A percentile compares a stretch with the other conserved stretches of the same genome.
These are phyloP conservation scores for Heterobasidion irregulare DNA, from an alignment of 1,284 basidiomycete species.

Conservation along the genomic window DNA sequence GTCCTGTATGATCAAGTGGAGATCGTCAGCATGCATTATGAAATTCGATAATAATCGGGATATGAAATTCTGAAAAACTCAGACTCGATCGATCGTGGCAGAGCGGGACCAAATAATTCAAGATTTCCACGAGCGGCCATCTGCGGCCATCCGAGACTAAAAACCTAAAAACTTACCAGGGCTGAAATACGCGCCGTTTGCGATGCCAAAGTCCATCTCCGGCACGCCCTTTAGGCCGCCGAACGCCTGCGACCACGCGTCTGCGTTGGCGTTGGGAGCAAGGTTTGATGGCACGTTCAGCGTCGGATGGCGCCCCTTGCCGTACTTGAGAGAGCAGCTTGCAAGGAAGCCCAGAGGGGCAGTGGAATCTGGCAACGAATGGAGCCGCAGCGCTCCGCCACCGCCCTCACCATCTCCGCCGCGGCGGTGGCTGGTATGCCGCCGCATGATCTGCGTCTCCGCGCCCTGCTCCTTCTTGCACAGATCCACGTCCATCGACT, in stretches of 20 bases:
- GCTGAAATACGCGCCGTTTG: constrained; percentile 19
- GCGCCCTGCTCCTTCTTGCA: background rate
- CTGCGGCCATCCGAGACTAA: too few species aligned
- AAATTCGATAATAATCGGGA: too few species aligned
- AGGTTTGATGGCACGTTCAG: constrained; percentile 1
- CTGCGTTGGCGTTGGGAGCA: background rate
- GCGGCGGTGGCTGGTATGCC: background rate
- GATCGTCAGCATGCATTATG: constrained; percentile 13
- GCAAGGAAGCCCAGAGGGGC: constrained; percentile 24
- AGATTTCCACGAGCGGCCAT: too few species aligned
- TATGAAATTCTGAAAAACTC: too few species aligned
- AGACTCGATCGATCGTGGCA: too few species aligned
- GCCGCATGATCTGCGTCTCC: constrained; percentile 14
- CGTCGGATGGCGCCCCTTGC: constrained; percentile 4
- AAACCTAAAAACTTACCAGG: constrained; percentile 11
- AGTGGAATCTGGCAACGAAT: constrained; percentile 14
- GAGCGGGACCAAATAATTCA: too few species aligned
- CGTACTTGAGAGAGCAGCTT: constrained; percentile 17
- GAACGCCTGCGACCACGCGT: background rate
- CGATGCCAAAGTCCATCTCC: constrained; percentile 13
- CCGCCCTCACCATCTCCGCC: background rate
- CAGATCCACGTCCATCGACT: background rate
- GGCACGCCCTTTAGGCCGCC: constrained; percentile 3
- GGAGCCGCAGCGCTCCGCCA: constrained; percentile 2
- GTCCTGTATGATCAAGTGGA: constrained; percentile 19